Conservation (phyloP, 2,329 filamentous ascomycete genomes). For the Aspergillus ochraceoroseus region DNA sequence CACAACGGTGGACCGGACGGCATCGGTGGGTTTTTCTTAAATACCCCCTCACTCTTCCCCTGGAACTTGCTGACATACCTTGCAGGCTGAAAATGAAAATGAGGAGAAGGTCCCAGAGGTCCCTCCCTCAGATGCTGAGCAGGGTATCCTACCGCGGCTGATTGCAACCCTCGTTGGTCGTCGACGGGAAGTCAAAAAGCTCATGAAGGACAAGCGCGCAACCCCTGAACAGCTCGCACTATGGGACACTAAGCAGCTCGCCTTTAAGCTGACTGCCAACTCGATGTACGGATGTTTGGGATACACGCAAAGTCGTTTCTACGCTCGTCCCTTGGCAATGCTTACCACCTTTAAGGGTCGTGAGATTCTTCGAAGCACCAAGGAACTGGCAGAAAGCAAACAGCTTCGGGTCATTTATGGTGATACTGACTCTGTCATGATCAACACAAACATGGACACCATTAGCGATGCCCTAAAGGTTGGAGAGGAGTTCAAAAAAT, state of each 20-base stretch:
- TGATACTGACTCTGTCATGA: slow-evolving; percentile 99
- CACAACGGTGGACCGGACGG: slow-evolving; percentile 81
- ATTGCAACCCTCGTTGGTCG: slow-evolving; percentile 88
- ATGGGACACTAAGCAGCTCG: slow-evolving; percentile 97
- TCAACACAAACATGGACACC: slow-evolving; percentile 95
- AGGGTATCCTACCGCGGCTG: slow-evolving; percentile 81
- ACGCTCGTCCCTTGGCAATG: slow-evolving; percentile 88
- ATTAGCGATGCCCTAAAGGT: slow-evolving; percentile 86
- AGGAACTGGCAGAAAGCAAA: slow-evolving; percentile 87
- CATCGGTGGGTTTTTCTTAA: slow-evolving; percentile 54
- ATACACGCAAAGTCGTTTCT: slow-evolving; percentile 95
- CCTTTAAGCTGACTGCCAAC: slow-evolving; percentile 94
- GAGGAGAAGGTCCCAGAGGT: slow-evolving; percentile 88
- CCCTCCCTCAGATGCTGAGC: slow-evolving; percentile 64
- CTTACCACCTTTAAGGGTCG: slow-evolving; percentile 96
- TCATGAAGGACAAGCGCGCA: slow-evolving; percentile 92
- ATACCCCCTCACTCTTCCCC: not conserved
- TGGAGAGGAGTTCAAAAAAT: slow-evolving; percentile 88
- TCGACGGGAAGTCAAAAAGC: slow-evolving; percentile 83
- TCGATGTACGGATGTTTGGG: slow-evolving; percentile 99
- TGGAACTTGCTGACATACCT: slow-evolving; percentile 20
- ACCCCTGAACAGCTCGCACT: slow-evolving; percentile 81
- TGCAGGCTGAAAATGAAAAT: slow-evolving; percentile 57
- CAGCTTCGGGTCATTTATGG: slow-evolving; percentile 95
- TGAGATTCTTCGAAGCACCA: slow-evolving; percentile 93